Evolutionary conservation across 495 filamentous ascomycete genomes (phyloP).

Genomic region (Aspergillus sclerotiicarbonarius): DNA sequence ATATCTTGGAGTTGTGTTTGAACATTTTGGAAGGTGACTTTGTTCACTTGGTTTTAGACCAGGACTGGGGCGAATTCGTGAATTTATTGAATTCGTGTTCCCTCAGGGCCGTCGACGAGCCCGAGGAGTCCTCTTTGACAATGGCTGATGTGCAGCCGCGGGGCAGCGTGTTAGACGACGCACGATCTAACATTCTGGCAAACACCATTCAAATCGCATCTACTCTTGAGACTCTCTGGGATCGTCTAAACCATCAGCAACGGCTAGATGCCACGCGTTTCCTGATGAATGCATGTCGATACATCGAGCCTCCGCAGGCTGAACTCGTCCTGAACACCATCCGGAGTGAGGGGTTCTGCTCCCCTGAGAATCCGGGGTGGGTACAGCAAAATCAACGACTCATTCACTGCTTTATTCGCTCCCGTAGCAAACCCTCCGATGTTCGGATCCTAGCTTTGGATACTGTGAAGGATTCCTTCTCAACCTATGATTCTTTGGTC

Average conservation of each 20-base stretch:
- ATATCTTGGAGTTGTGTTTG: constrained; percentile 51
- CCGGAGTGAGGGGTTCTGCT: constrained; percentile 54
- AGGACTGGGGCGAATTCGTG: constrained; percentile 33
- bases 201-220: constrained; percentile 40
- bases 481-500: constrained; percentile 43
- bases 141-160: constrained; percentile 23
- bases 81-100: constrained; percentile 66
- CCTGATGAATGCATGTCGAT: constrained; percentile 36
- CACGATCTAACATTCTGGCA: constrained; percentile 38
- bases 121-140: constrained; percentile 18
- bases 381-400: constrained; percentile 59
- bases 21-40: constrained; percentile 43
- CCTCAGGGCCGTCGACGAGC: constrained; percentile 45
- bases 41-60: constrained; percentile 31
- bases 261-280: constrained; percentile 37
- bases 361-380: constrained; percentile 69
- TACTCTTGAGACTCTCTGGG: constrained; percentile 42
- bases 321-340: constrained; percentile 42
- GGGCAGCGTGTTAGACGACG: constrained; percentile 31
- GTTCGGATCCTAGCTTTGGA: constrained; percentile 68
- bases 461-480: constrained; percentile 63
- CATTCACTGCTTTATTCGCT: constrained; percentile 63
- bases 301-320: constrained; percentile 44
- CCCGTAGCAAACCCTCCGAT: constrained; percentile 59
- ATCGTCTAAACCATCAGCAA: constrained; percentile 39